These are phyloP conservation scores for Leucaena leucocephala DNA, from an alignment of 306 rosid genomes.

Conservation along the genomic window DNA sequence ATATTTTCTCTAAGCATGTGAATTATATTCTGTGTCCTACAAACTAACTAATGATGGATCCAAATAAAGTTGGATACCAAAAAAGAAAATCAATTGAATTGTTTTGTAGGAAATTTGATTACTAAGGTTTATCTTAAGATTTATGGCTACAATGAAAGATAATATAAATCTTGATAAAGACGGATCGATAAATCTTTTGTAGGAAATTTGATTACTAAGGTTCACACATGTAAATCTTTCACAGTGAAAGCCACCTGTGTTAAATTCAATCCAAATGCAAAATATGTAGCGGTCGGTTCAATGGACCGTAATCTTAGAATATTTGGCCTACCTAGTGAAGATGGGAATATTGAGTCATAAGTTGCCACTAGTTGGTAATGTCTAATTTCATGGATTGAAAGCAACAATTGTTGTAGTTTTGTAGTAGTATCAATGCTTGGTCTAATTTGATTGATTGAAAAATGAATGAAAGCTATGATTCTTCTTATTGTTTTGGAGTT, in stretches of 20 bases:
- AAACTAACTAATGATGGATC: too few species aligned
- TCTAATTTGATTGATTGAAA: slow-evolving; percentile 36
- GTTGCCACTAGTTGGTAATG: background rate
- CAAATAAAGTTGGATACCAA: too few species aligned
- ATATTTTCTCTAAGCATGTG: too few species aligned
- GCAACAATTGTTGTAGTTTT: slow-evolving; percentile 35
- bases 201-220: too few species aligned
- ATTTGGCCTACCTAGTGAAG: slow-evolving; percentile 75
- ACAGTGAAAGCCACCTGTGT: slow-evolving; percentile 79
- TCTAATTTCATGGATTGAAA: slow-evolving; percentile 16
- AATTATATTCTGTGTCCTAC: too few species aligned
- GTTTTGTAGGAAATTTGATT: too few species aligned
- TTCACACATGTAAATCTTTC: slow-evolving; percentile 4
- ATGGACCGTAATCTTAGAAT: slow-evolving; percentile 95
- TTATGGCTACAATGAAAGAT: too few species aligned
- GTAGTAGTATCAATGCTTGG: slow-evolving; percentile 27
- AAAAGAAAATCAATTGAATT: too few species aligned
- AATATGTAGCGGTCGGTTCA: slow-evolving; percentile 74
- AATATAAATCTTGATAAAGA: too few species aligned
- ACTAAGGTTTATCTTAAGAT: too few species aligned
- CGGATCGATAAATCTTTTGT: too few species aligned
- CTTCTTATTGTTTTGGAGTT: slow-evolving; percentile 33
- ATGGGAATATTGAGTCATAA: slow-evolving; percentile 53
- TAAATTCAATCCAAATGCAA: slow-evolving; percentile 86
- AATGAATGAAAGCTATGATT: slow-evolving; percentile 43